Percentiles rank a stretch among this genome's conserved stretches.
Evolutionary conservation across 208 protist genomes (phyloP).

Genomic region (Acanthamoeba lenticulata): DNA sequence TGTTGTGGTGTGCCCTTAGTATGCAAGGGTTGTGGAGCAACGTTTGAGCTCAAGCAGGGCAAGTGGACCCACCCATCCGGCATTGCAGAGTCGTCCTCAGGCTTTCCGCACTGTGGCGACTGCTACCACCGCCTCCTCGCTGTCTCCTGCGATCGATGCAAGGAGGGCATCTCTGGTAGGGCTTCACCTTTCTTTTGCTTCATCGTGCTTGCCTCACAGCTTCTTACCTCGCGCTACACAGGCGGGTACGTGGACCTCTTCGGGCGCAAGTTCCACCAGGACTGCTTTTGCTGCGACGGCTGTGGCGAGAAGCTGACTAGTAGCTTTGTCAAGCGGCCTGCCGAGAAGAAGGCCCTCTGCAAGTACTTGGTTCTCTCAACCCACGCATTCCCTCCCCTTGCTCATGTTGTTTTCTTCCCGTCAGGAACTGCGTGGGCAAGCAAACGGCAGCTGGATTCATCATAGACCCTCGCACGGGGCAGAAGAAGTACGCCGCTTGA

Average conservation of each 20-base stretch:
- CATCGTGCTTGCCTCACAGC: not conserved
- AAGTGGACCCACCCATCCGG: slow-evolving; percentile 15
- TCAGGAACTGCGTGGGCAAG: not conserved
- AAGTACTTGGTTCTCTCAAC: not conserved
- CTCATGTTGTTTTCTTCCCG: too few species aligned
- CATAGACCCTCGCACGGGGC: not conserved
- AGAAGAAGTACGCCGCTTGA: slow-evolving; percentile 28
- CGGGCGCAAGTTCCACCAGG: not conserved
- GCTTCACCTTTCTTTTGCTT: not conserved
- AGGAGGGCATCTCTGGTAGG: not conserved
- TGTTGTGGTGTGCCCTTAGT: not conserved
- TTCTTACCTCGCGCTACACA: not conserved
- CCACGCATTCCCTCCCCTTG: too few species aligned
- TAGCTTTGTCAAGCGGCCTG: not conserved
- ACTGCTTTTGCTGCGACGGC: not conserved
- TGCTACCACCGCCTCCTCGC: not conserved
- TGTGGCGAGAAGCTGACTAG: not conserved
- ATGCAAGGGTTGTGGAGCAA: not conserved
- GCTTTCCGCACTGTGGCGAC: not conserved
- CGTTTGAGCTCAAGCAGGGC: slow-evolving; percentile 11
- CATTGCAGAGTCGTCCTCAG: not conserved
- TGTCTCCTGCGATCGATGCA: not conserved
- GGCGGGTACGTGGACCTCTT: not conserved
- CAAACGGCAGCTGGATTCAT: not conserved
- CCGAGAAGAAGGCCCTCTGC: not conserved